Base-by-base conservation (phyloP, 2,329 filamentous ascomycete species). In the Nothomitra cinnamomea region DNA sequence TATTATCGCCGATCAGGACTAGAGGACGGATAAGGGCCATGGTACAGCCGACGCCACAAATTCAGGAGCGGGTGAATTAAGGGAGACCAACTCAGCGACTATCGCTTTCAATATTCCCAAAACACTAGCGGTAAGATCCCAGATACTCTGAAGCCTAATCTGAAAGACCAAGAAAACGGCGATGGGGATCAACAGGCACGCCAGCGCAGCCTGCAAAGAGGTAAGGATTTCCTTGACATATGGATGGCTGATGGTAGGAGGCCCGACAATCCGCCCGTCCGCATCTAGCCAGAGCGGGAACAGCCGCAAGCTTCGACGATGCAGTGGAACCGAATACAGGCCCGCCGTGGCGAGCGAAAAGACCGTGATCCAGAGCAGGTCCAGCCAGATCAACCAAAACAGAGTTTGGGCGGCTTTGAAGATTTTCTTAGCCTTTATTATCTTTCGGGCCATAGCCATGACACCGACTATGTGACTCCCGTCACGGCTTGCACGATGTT, bases 241-340 rank as follows among this genome's bases (percentile, higher is more conserved):
- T 22, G 51, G 51, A 22, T 53, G 38, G 35, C 51, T 53, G 35
- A 53, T 17, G 8, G 17, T 15, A 25, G 10, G 25, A 21, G 51
- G 51, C 17, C 51, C 51, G 17, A 35, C 22, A 24, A 53, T 36
- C 38, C 25, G 28, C 1, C 51, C 51, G 38, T 53, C 51, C 24
- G 35, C 15, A 40, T 15, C 22, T 8, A 51, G 12, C 32, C 38
- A 43, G 51, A 40, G 38, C 13, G 32, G 51, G 38, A 53, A 53
- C 13, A 53, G 17, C 21, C 51, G 32, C 35, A 13, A 15, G n/a
- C 10, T 10, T 13, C 22, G 51, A 21, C 38, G 51, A 22, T 40
- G 22, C 32, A 40, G 38, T 17, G 51, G 51, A 15, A 24, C 32
- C 12, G 38, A 25, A 25, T 40, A 53, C 17, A 53, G 32, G 38